phyloP scores from a whole-genome alignment of 257 asterid genomes.

The Solanum microdontum region DNA sequence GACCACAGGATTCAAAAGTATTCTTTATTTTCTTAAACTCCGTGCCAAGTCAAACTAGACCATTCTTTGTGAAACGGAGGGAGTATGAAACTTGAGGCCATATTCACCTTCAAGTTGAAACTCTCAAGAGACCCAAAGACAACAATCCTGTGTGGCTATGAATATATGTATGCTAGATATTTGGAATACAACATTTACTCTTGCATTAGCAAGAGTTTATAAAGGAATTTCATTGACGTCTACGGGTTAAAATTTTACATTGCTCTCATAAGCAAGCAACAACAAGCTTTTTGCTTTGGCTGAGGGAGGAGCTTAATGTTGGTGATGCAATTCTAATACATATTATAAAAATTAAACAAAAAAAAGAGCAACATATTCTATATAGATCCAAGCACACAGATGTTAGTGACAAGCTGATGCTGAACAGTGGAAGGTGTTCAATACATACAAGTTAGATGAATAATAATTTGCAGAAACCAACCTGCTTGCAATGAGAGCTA shows the following conservation, averaged over 20 bases:
- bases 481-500: conserved; percentile 85
- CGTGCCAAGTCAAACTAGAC: no score
- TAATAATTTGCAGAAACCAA: conserved; percentile 14
- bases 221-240: background rate
- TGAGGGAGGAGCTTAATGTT: background rate
- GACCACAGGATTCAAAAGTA: no score
- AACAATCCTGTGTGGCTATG: background rate
- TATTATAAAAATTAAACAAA: background rate
- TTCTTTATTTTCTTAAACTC: no score
- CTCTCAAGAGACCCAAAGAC: background rate
- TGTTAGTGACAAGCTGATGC: background rate
- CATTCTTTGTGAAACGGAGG: no score
- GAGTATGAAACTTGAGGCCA: background rate
- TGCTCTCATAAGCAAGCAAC: background rate
- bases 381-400: background rate
- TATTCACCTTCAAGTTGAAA: background rate
- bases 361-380: background rate
- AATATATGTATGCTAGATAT: background rate
- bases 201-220: background rate
- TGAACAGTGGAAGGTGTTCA: background rate
- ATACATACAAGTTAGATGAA: background rate
- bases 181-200: background rate
- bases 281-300: background rate
- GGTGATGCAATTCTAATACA: background rate
- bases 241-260: background rate